These are phyloP conservation scores for Debaryomyces castellii DNA, from an alignment of 805 yeast species.

Conservation along the genomic window DNA sequence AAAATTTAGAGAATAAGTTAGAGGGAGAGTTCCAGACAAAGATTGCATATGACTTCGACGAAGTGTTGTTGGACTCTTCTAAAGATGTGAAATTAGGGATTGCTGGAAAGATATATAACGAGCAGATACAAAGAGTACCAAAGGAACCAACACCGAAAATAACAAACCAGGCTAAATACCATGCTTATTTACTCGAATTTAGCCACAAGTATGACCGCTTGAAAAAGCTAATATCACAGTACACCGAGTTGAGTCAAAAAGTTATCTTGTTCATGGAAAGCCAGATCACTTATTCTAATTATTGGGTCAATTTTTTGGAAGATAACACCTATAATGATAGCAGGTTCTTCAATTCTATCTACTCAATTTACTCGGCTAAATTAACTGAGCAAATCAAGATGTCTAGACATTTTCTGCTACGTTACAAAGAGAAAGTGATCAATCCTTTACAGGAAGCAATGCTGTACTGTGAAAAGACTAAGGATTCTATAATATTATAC, in stretches of 20 bases:
- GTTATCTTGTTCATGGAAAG: conserved; percentile 4
- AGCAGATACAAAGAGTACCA: too few relatives aligned
- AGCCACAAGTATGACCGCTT: conserved; percentile 4
- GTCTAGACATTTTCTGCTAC: conserved; percentile 2
- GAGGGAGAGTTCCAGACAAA: conserved; percentile 2
- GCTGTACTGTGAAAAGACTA: conserved; percentile 7
- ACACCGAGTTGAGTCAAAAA: conserved; percentile 1
- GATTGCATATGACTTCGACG: conserved; percentile 3
- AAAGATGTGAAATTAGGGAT: conserved; percentile 10
- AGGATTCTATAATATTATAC: conserved; percentile 2
- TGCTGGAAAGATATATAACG: neutral
- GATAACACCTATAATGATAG: conserved; percentile 1
- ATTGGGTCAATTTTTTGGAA: conserved; percentile 9
- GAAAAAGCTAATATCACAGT: neutral
- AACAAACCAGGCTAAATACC: neutral
- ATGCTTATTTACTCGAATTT: neutral
- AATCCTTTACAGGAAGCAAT: conserved; percentile 4
- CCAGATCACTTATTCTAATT: conserved; percentile 4
- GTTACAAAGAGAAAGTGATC: conserved; percentile 5
- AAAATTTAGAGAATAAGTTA: conserved; percentile 9
- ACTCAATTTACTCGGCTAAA: conserved; percentile 9
- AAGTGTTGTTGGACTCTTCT: conserved; percentile 7
- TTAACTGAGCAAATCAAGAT: conserved; percentile 3
- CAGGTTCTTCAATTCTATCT: conserved; percentile 7
- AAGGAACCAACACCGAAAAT: neutral